Conservation (phyloP, 495 filamentous ascomycete species). For the Entonaema liquescens region DNA sequence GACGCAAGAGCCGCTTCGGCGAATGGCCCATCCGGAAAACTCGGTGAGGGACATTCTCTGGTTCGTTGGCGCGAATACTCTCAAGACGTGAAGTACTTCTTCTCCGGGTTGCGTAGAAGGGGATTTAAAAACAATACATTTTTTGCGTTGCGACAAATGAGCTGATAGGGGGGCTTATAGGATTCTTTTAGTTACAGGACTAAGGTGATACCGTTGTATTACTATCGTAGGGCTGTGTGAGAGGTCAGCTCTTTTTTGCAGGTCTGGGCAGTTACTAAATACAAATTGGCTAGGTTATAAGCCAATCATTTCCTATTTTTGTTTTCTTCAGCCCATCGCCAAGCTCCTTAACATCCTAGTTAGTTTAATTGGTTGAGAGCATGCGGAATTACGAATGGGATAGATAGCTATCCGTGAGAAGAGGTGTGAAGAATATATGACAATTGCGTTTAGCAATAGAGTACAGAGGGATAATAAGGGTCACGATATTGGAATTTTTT, state of each 20-base stretch:
- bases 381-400: no score
- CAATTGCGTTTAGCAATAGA: no score
- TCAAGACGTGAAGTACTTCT: background rate
- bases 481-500: background rate
- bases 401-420: no score
- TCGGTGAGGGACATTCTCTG: background rate
- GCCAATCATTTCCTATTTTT: background rate
- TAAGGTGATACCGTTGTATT: background rate
- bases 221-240: background rate
- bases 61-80: background rate
- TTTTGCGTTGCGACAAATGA: background rate
- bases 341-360: background rate
- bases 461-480: no score
- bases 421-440: no score
- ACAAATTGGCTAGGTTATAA: background rate
- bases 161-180: background rate
- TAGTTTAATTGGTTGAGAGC: background rate
- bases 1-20: constrained; percentile 13
- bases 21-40: constrained; percentile 34
- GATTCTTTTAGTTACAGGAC: background rate
- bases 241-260: background rate
- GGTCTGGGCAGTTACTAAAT: background rate
- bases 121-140: background rate
- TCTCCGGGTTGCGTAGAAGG: background rate
- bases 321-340: background rate